Conservation (phyloP, 805 yeast genomes). For the Dipodascus geniculatus region DNA sequence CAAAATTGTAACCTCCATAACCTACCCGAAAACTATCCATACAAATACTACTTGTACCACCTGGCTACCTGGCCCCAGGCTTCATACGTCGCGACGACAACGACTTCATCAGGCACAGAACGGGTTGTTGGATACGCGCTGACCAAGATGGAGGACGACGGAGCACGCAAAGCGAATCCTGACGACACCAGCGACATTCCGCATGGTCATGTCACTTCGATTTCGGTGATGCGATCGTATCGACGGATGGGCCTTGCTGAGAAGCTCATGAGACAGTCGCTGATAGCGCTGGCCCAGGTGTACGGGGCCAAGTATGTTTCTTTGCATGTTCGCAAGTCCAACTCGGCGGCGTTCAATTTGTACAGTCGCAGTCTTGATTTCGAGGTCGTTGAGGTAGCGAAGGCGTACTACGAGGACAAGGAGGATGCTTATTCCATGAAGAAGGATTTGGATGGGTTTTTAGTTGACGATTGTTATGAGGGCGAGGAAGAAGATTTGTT, state of each 20-base stretch:
- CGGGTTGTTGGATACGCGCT: constrained; percentile 91
- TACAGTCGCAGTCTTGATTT: constrained; percentile 78
- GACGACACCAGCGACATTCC: constrained; percentile 14
- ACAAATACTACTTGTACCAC: constrained; percentile 91
- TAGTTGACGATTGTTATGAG: constrained; percentile 10
- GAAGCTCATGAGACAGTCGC: constrained; percentile 71
- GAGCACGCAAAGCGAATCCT: constrained; percentile 9
- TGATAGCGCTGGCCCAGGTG: constrained; percentile 70
- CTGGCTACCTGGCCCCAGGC: constrained; percentile 96
- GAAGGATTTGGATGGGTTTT: constrained; percentile 36
- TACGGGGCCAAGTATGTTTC: constrained; percentile 77
- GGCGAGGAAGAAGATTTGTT: constrained; percentile 18
- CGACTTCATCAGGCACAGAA: constrained; percentile 64
- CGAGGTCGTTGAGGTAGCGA: constrained; percentile 72
- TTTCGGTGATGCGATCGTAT: constrained; percentile 91
- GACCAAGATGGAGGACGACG: constrained; percentile 92
- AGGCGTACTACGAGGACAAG: constrained; percentile 89
- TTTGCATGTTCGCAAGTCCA: constrained; percentile 86
- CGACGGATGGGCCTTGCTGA: constrained; percentile 93
- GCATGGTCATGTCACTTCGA: constrained; percentile 89
- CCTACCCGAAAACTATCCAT: constrained; percentile 86
- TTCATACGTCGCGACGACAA: constrained; percentile 70
- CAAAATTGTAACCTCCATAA: constrained; percentile 89
- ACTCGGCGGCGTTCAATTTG: constrained; percentile 86
- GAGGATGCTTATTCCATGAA: constrained; percentile 97